Evolutionary conservation across 148 eudicot species (phyloP), one percentile per base, ranked within the genome.

Genomic region (Amaranthus hypochondriacus): DNA sequence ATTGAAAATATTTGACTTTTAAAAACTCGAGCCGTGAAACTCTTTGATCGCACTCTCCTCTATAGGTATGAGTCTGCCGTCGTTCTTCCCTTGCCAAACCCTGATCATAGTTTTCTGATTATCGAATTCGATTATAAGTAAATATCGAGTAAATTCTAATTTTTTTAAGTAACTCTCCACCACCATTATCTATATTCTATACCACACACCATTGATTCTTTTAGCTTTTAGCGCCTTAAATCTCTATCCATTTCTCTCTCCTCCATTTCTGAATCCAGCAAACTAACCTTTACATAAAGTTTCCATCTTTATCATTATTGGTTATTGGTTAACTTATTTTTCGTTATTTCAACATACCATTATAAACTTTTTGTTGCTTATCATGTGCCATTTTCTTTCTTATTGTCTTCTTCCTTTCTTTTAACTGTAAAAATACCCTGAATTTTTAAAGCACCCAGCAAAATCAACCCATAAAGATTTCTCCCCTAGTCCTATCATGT

Each of bases 331-430:
- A 39, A 55, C 11, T 54, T 69, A 56, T 9, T 28, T 55, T 21
- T 61, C 28, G 43, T 4, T 42, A 8, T 13, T 58, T 56, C 53
- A 43, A 14, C 28, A 15, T 18, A 21, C 48, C 44, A 8, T n/a
- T 49, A 7, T 18, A 59, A 60, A 4, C 9, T 18, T 9, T 66
- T 76, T 75, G 73, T 66, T 71, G 79, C 73, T 66, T 76, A 44
- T n/a, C 78, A 76, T 76, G 78, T 76, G 78, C 73, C 78, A 13
- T 44, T 6, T 39, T 51, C 39, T 76, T 69, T 69, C 47, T 76
- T 2, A 68, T 68, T 69, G 59, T 68, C 73, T 58, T 75, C 73
- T 68, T 57, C 64, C 65, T 18, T 15, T 3, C 10, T 53, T 54
- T 6, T 3, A 4, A 0, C 6, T 39, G 15, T 39, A 54, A 49